Evolutionary conservation across 1,284 basidiomycete species (phyloP).

Genomic region (Rhizoctonia solani): DNA sequence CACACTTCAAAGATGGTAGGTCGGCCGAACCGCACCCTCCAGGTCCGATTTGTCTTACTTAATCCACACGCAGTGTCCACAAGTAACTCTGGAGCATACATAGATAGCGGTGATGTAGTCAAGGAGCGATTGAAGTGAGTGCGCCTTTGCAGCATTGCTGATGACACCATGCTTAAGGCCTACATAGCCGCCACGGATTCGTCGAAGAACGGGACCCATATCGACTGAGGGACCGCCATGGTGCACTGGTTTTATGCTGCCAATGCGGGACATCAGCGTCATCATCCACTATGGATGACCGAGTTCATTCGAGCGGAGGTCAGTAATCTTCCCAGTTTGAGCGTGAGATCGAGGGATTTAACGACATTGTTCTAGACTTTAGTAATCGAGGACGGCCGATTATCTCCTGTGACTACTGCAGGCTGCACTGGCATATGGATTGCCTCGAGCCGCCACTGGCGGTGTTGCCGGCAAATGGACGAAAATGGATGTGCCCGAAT

Average conservation of each 20-base stretch:
- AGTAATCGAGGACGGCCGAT: slow-evolving; percentile 54
- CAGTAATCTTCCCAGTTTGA: slow-evolving; percentile 1
- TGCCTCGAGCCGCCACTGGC: slow-evolving; percentile 91
- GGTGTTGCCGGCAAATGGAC: slow-evolving; percentile 80
- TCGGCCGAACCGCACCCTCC: slow-evolving; percentile 30
- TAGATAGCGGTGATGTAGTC: slow-evolving; percentile 65
- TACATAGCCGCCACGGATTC: slow-evolving; percentile 81
- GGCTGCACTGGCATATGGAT: slow-evolving; percentile 95
- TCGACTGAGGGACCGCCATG: slow-evolving; percentile 84
- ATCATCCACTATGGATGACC: slow-evolving; percentile 49
- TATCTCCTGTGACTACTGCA: slow-evolving; percentile 94
- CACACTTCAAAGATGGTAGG: slow-evolving; percentile 84
- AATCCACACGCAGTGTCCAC: slow-evolving; percentile 62
- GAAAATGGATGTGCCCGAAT: slow-evolving; percentile 99
- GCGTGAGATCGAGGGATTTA: neutral
- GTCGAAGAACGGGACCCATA: slow-evolving; percentile 91
- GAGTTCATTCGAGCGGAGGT: slow-evolving; percentile 13
- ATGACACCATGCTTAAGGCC: slow-evolving; percentile 31
- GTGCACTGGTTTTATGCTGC: slow-evolving; percentile 83
- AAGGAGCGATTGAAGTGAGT: slow-evolving; percentile 23
- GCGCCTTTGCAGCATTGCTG: slow-evolving; percentile 7
- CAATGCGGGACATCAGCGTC: slow-evolving; percentile 80
- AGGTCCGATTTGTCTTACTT: slow-evolving; percentile 1
- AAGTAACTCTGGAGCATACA: slow-evolving; percentile 73
- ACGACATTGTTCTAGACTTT: slow-evolving; percentile 27